A percentile compares a stretch with the other conserved stretches of the same genome.
phyloP scores from a whole-genome alignment of 441 rosid genomes.

The Adansonia grandidieri region DNA sequence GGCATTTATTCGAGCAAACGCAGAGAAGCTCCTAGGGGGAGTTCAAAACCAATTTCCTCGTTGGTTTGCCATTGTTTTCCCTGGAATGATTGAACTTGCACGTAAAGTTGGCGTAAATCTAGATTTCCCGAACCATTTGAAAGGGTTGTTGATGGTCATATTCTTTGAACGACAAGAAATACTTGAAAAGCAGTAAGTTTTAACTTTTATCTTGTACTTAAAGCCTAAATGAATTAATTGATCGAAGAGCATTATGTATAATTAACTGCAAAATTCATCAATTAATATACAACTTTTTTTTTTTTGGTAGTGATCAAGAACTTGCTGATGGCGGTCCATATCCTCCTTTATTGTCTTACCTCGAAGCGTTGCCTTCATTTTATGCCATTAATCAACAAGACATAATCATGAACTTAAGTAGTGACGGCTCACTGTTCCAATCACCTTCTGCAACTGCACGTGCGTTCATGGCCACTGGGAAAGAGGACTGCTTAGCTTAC shows the following conservation, averaged over 20 bases:
- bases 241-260: neutral
- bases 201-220: neutral
- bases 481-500: constrained; percentile 44
- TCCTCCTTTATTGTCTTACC: constrained; percentile 44
- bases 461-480: constrained; percentile 59
- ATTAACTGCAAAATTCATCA: neutral
- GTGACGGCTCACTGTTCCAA: constrained; percentile 60
- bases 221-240: neutral
- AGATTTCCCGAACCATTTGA: constrained; percentile 26
- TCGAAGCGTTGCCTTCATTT: constrained; percentile 49
- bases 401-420: constrained; percentile 33
- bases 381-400: constrained; percentile 31
- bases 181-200: constrained; percentile 38
- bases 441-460: constrained; percentile 75
- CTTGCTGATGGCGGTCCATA: constrained; percentile 30
- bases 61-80: constrained; percentile 56
- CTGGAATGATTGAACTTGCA: constrained; percentile 57
- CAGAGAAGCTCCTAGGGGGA: constrained; percentile 39
- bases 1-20: constrained; percentile 40
- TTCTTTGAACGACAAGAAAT: constrained; percentile 42
- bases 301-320: constrained; percentile 36
- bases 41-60: constrained; percentile 40
- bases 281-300: neutral
- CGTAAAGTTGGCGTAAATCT: constrained; percentile 41
- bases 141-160: constrained; percentile 27